Conservation (phyloP, 2,329 filamentous ascomycete species). For the Tolypocladium album region DNA sequence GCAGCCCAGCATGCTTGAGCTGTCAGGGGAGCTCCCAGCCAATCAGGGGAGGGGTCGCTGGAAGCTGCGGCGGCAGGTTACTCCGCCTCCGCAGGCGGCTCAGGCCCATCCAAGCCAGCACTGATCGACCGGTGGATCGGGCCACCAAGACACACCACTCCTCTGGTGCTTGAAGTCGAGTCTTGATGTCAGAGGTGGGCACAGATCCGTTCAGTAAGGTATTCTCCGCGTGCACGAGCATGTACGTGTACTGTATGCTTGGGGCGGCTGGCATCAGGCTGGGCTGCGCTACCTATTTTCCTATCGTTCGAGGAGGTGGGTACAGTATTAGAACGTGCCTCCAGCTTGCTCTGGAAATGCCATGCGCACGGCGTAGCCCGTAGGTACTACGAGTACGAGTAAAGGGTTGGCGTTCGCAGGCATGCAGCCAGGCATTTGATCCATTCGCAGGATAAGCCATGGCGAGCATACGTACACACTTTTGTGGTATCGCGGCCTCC, state of each 20-base stretch:
- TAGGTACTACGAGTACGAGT: too few relatives aligned
- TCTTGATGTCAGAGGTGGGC: neutral
- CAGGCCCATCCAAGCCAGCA: neutral
- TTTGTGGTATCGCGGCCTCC: neutral
- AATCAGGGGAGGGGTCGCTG: constrained; percentile 10
- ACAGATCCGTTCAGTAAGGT: neutral
- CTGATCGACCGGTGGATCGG: neutral
- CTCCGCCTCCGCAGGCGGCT: neutral
- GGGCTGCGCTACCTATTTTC: too few relatives aligned
- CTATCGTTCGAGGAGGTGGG: too few relatives aligned
- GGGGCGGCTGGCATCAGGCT: neutral
- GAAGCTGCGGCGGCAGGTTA: constrained; percentile 1
- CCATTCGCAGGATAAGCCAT: too few relatives aligned
- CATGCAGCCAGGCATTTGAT: too few relatives aligned
- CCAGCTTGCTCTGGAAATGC: too few relatives aligned
- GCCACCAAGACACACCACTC: neutral
- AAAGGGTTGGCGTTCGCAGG: too few relatives aligned
- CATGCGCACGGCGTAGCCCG: too few relatives aligned
- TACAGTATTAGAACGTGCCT: too few relatives aligned
- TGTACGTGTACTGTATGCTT: neutral
- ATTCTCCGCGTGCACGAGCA: neutral
- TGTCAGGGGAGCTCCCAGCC: constrained; percentile 14
- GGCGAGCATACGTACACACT: too few relatives aligned
- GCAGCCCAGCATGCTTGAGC: neutral
- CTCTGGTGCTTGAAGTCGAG: neutral